phyloP scores from a whole-genome alignment of 176 grass and related monocot genomes.

The Oryza officinalis region DNA sequence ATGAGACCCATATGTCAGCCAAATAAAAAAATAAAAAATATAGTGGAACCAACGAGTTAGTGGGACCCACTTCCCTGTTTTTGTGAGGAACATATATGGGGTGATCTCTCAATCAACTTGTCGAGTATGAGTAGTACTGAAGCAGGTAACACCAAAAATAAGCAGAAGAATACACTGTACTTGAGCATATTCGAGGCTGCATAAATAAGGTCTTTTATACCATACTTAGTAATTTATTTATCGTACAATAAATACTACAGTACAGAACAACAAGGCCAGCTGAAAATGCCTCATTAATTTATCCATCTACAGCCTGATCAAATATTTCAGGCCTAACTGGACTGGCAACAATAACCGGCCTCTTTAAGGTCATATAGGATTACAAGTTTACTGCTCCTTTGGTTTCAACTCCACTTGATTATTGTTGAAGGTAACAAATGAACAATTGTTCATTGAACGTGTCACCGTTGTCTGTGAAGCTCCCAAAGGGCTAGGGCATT shows the following conservation, averaged over 20 bases:
- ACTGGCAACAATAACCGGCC: neutral
- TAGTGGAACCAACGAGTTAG: too few species aligned
- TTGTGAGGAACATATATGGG: too few species aligned
- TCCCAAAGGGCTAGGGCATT: neutral
- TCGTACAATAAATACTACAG: neutral
- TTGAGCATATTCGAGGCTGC: neutral
- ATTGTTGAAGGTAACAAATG: neutral
- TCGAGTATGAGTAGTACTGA: too few species aligned
- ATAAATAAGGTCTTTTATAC: neutral
- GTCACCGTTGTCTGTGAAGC: neutral
- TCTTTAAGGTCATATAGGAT: neutral
- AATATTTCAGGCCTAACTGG: conserved; percentile 3
- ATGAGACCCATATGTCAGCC: too few species aligned
- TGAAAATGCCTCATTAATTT: conserved; percentile 2
- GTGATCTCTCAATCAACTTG: too few species aligned
- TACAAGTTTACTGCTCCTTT: neutral
- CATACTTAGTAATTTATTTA: neutral
- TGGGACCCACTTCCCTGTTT: too few species aligned
- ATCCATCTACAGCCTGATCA: conserved; percentile 40
- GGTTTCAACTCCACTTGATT: neutral
- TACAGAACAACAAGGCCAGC: conserved; percentile 21
- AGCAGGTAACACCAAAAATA: neutral
- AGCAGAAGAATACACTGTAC: neutral
- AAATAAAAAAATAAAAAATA: too few species aligned
- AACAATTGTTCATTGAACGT: neutral